Evolutionary conservation across 257 asterid species (phyloP).

Genomic region (Nyctanthes arbortristis): DNA sequence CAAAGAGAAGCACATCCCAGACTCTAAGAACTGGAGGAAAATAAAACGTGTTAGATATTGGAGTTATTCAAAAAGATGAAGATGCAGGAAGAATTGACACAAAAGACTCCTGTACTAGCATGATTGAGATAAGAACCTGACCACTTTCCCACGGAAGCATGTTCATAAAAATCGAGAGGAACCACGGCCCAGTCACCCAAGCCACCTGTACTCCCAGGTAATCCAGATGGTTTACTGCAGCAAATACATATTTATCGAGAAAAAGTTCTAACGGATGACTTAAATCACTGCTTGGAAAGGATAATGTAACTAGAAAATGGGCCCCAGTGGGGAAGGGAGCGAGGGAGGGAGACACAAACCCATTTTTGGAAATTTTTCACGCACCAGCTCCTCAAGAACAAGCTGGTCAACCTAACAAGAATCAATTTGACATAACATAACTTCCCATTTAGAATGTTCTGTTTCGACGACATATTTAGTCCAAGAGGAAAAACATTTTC

Average conservation of each 20-base stretch:
- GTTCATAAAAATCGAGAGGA: conserved; percentile 88
- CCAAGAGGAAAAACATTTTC: background rate
- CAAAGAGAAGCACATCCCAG: conserved; percentile 93
- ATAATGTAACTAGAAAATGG: conserved; percentile 7
- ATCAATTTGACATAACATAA: conserved; percentile 23
- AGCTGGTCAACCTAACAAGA: conserved; percentile 87
- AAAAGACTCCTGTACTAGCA: too few relatives aligned
- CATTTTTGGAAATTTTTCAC: conserved; percentile 82
- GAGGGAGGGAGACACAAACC: conserved; percentile 60
- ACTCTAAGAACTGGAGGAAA: conserved; percentile 77
- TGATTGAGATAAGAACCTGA: conserved; percentile 46
- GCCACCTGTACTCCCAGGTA: conserved; percentile 97
- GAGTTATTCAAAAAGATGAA: background rate
- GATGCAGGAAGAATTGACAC: too few relatives aligned
- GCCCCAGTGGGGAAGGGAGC: too few relatives aligned
- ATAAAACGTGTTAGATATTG: conserved; percentile 23
- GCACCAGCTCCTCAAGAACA: conserved; percentile 94
- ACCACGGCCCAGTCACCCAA: conserved; percentile 96
- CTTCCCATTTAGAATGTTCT: background rate
- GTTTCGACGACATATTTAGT: background rate
- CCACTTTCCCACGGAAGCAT: conserved; percentile 99
- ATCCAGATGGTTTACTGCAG: conserved; percentile 90
- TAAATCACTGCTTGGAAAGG: conserved; percentile 10
- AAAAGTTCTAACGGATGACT: conserved; percentile 13
- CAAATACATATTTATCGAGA: conserved; percentile 33